Percentiles rank a stretch among this genome's conserved stretches.
These are phyloP conservation scores for Dactylellina drechsleri DNA, from an alignment of 2,329 filamentous ascomycete genomes.

Conservation along the genomic window DNA sequence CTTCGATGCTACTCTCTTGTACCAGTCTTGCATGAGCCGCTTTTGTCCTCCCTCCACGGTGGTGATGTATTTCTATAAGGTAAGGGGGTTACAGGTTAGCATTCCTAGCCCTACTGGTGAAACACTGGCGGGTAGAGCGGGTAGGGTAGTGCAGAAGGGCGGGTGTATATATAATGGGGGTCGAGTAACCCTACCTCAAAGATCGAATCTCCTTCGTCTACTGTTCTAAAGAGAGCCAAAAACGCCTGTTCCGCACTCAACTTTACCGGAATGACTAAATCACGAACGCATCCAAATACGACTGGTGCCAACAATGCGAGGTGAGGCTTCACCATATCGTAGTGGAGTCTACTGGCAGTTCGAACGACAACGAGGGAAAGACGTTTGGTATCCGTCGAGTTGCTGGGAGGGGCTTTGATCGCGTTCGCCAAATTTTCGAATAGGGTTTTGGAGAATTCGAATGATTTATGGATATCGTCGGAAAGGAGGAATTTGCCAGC, in stretches of 20 bases:
- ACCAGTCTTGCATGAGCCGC: conserved; percentile 95
- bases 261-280: conserved; percentile 93
- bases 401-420: conserved; percentile 69
- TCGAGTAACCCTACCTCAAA: conserved; percentile 54
- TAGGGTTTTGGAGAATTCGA: conserved; percentile 80
- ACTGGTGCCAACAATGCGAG: conserved; percentile 80
- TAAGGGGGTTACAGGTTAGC: conserved; percentile 39
- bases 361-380: conserved; percentile 87
- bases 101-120: conserved; percentile 31
- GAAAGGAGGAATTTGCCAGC: conserved; percentile 88
- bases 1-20: conserved; percentile 87
- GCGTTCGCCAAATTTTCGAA: conserved; percentile 80
- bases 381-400: conserved; percentile 76
- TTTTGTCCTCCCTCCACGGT: conserved; percentile 65
- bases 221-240: conserved; percentile 86
- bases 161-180: conserved; percentile 26
- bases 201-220: conserved; percentile 74
- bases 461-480: conserved; percentile 70
- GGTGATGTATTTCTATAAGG: conserved; percentile 57
- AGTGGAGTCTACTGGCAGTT: conserved; percentile 81
- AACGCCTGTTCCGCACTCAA: conserved; percentile 94
- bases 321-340: conserved; percentile 80
- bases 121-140: conserved; percentile 3
- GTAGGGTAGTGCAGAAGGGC: background rate
- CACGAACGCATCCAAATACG: conserved; percentile 88